Evolutionary conservation across 75 land plant genomes (phyloP).

Genomic region (Adiantum capillusveneris): DNA sequence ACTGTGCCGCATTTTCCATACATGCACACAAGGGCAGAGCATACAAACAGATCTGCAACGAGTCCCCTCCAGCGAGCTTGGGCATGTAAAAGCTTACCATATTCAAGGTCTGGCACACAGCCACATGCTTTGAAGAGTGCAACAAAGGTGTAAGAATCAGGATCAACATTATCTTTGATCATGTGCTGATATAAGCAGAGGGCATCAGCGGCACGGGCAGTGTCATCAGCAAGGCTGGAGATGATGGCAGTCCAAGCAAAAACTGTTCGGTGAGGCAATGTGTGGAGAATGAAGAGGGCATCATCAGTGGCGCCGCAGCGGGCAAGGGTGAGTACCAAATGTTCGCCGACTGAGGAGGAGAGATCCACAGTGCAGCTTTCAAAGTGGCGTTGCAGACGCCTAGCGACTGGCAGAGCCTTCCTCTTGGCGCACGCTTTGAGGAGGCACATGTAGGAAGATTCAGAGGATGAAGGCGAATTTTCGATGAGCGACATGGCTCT

Average conservation of each 20-base stretch:
- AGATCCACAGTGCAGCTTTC: too few relatives aligned
- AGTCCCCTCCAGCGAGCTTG: conserved; percentile 25
- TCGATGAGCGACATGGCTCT: too few relatives aligned
- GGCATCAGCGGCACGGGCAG: conserved; percentile 21
- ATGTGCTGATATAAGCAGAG: conserved; percentile 32
- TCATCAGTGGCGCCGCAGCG: conserved; percentile 20
- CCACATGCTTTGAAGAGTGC: conserved; percentile 49
- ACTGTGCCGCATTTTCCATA: not conserved
- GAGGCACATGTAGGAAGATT: too few relatives aligned
- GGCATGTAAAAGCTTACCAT: conserved; percentile 33
- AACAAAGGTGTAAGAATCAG: conserved; percentile 46
- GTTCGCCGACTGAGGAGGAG: not conserved
- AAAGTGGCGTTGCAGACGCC: too few relatives aligned
- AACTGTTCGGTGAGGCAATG: conserved; percentile 24
- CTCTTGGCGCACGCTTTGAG: too few relatives aligned
- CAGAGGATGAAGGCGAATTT: too few relatives aligned
- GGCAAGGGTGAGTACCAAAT: conserved; percentile 4
- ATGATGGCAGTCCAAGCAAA: conserved; percentile 46
- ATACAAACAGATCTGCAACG: conserved; percentile 30
- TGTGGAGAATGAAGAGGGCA: conserved; percentile 29
- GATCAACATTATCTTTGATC: conserved; percentile 26
- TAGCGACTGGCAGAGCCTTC: too few relatives aligned
- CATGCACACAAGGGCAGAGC: conserved; percentile 16
- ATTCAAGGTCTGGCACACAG: conserved; percentile 8
- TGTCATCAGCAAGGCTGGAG: conserved; percentile 35